Percentiles rank a stretch among this genome's conserved stretches.
Evolutionary conservation across 1,139 yeast species (phyloP).

Genomic region (Candida pseudoviswanathii): DNA sequence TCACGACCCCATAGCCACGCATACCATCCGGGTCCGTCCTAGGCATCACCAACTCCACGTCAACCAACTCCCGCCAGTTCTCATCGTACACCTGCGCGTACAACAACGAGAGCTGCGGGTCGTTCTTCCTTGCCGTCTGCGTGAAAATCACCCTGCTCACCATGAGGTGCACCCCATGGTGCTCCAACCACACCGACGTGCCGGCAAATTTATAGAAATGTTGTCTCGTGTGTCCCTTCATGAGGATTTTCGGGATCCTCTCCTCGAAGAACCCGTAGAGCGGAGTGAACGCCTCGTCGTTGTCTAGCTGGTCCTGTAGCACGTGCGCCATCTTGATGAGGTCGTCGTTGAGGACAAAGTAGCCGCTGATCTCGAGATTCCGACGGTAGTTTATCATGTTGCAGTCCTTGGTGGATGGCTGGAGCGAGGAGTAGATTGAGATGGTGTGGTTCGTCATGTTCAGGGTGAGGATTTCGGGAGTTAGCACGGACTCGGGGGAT

Average conservation of each 20-base stretch:
- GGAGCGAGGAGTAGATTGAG: conserved; percentile 6
- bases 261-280: conserved; percentile 21
- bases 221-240: conserved; percentile 19
- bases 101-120: conserved; percentile 30
- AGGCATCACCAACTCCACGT: conserved; percentile 28
- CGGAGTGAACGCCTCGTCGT: conserved; percentile 21
- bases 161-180: conserved; percentile 50
- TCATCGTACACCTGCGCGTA: conserved; percentile 34
- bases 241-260: conserved; percentile 21
- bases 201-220: conserved; percentile 52
- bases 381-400: neutral
- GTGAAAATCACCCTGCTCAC: conserved; percentile 40
- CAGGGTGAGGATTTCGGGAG: conserved; percentile 4
- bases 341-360: conserved; percentile 18
- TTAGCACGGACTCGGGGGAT: neutral
- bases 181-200: conserved; percentile 49
- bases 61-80: conserved; percentile 33
- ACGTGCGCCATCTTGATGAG: conserved; percentile 20
- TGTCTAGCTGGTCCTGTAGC: conserved; percentile 19
- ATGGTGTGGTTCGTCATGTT: conserved; percentile 5
- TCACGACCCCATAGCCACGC: conserved; percentile 9
- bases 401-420: neutral
- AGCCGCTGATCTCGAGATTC: neutral
- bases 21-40: conserved; percentile 17
- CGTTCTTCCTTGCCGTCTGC: conserved; percentile 27